Base-by-base conservation (phyloP, 495 filamentous ascomycete species). In the Geopyxis carbonaria region DNA sequence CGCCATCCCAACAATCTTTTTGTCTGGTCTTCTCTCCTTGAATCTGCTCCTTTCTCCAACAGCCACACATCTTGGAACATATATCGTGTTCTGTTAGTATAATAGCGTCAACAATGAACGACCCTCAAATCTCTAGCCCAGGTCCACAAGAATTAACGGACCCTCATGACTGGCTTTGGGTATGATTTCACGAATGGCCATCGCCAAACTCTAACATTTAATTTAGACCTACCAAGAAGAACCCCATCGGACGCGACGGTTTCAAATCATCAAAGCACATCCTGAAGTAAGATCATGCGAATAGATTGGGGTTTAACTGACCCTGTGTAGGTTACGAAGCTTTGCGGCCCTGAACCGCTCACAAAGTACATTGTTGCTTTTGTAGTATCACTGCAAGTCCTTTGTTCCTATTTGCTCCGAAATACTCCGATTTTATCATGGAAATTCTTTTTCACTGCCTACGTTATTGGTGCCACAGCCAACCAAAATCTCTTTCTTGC, bases 401-500 rank as follows among this genome's bases (percentile, higher is more conserved):
- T 69, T 40, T 79, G 78, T 60, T 85, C 85, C 42, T 80, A 80
- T 49, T 61, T 78, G 16, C 72, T 99, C 29, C 78, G 76, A 34
- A 63, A 84, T 48, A 79, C 79, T 2, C 63, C 85, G 15, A 73
- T 94, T 59, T 68, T 87, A 43, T 87, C 83, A 47, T 80, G 70
- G 67, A 66, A 61, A 15, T 93, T 86, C 68, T 72, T 92, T 62
- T 66, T 78, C 29, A 78, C 80, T 0, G 83, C 81, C 41, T 99
- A 99, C 64, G 61, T 93, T 43, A 70, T 99, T 45, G 91, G 91
- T 42, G 91, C 89, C 5, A 99, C 91, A 0, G 72, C 85, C 27
- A 99, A 95, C 68, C 91, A 95, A 66, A 99, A 99, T 60, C 70
- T 94, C 21, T 99, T 99, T 67, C 73, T 99, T 7, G 85, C 91